phyloP scores from a whole-genome alignment of 177 flowering plant genomes.

The Vitis hybrid region DNA sequence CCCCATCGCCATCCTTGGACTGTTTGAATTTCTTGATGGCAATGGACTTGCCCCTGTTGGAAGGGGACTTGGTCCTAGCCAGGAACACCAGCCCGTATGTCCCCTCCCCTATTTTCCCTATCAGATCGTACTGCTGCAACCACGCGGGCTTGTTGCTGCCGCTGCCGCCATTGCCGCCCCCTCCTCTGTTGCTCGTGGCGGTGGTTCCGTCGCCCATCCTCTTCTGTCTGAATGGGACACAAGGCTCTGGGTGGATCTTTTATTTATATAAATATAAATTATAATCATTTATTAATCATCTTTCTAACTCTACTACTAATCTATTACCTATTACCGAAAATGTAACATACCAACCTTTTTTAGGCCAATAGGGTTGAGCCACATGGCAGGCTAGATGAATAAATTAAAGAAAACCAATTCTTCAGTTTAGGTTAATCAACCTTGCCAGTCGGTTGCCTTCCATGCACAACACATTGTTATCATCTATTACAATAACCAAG shows the following conservation, averaged over 20 bases:
- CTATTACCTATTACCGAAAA: too few species aligned
- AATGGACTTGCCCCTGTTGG: constrained; percentile 74
- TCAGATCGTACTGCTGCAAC: constrained; percentile 93
- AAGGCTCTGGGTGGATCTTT: not conserved
- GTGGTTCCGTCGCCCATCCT: constrained; percentile 45
- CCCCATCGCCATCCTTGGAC: constrained; percentile 98
- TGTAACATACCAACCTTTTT: too few species aligned
- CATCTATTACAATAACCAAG: too few species aligned
- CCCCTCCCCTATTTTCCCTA: constrained; percentile 99
- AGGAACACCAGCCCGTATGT: constrained; percentile 96
- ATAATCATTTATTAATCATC: too few species aligned
- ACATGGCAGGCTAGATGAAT: too few species aligned
- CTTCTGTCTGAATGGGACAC: not conserved
- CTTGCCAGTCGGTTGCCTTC: too few species aligned
- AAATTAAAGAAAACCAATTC: too few species aligned
- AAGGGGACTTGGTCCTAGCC: constrained; percentile 58
- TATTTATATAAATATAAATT: too few species aligned
- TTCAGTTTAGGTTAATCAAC: too few species aligned
- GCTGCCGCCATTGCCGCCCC: constrained; percentile 10
- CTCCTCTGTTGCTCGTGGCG: constrained; percentile 7
- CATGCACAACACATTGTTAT: too few species aligned
- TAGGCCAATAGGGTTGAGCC: too few species aligned
- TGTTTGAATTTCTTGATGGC: constrained; percentile 99
- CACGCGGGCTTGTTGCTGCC: constrained; percentile 73
- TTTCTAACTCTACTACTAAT: too few species aligned